phyloP scores from a whole-genome alignment of 108 stramenopile species.

The Cyclotella choctawhatcheeana region DNA sequence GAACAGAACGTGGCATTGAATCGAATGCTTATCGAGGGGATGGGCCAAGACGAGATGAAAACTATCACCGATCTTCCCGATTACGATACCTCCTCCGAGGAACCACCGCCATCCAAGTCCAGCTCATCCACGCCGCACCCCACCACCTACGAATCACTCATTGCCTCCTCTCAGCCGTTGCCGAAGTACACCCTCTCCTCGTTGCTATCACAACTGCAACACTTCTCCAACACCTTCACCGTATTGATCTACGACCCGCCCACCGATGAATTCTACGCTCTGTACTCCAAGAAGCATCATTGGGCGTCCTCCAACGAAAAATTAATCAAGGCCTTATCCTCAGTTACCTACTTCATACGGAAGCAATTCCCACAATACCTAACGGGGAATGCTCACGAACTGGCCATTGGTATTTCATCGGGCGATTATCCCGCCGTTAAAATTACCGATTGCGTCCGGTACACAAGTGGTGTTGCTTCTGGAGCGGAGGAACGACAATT shows the following conservation, averaged over 20 bases:
- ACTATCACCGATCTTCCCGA: not conserved
- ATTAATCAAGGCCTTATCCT: not conserved
- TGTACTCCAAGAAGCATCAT: constrained; percentile 17
- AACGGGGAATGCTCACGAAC: not conserved
- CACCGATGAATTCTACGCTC: not conserved
- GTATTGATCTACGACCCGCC: constrained; percentile 8
- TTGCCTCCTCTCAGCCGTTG: not conserved
- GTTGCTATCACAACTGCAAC: not conserved
- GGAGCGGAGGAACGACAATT: not conserved
- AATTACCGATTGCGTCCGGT: constrained; percentile 1
- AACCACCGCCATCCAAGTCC: not conserved
- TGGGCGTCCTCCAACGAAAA: constrained; percentile 12
- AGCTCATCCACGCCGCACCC: not conserved
- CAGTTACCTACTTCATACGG: not conserved
- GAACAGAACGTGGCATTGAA: not conserved
- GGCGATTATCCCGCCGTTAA: constrained; percentile 16
- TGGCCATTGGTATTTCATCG: not conserved
- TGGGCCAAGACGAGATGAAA: not conserved
- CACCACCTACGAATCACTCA: constrained; percentile 1
- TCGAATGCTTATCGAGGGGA: constrained; percentile 7
- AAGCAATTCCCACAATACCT: not conserved
- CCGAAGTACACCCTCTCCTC: not conserved
- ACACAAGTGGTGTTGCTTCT: not conserved
- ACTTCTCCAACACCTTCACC: constrained; percentile 1
- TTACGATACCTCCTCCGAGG: not conserved